These are phyloP conservation scores for Ganoderma sinense DNA, from an alignment of 1,284 basidiomycete genomes.

Conservation along the genomic window DNA sequence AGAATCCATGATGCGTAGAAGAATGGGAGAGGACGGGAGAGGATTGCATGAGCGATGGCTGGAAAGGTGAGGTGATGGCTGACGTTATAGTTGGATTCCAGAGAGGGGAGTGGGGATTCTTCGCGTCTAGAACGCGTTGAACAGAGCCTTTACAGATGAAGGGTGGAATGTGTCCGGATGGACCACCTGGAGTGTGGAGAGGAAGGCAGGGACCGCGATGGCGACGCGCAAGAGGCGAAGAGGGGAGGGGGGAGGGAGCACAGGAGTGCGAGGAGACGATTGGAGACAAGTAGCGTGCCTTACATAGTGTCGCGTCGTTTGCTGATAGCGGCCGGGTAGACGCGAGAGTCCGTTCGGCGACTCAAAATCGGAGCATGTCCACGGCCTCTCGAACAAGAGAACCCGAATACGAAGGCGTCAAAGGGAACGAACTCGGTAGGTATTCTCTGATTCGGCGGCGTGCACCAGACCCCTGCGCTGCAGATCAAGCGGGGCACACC, in stretches of 20 bases:
- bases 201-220: not conserved
- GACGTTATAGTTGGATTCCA: slow-evolving; percentile 8
- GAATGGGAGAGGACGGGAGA: slow-evolving; percentile 1
- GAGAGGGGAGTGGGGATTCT: not conserved
- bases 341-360: slow-evolving; percentile 18
- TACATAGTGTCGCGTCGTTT: slow-evolving; percentile 14
- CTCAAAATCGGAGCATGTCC: slow-evolving; percentile 11
- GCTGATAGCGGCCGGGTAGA: slow-evolving; percentile 10
- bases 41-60: not conserved
- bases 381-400: not conserved
- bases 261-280: not conserved
- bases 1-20: slow-evolving; percentile 4
- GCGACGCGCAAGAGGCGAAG: not conserved
- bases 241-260: not conserved
- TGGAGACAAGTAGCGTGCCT: slow-evolving; percentile 7
- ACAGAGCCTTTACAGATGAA: slow-evolving; percentile 1
- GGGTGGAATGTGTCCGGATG: slow-evolving; percentile 4
- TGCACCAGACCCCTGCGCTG: slow-evolving; percentile 5
- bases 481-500: slow-evolving; percentile 1
- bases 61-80: not conserved
- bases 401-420: slow-evolving; percentile 9
- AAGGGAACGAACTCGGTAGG: slow-evolving; percentile 5
- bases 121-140: not conserved
- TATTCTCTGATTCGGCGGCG: slow-evolving; percentile 16
- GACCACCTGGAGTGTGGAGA: not conserved